Percentiles rank a stretch among this genome's conserved stretches.
Conservation (phyloP, 306 rosid species). For the Castanopsis chinensis region DNA sequence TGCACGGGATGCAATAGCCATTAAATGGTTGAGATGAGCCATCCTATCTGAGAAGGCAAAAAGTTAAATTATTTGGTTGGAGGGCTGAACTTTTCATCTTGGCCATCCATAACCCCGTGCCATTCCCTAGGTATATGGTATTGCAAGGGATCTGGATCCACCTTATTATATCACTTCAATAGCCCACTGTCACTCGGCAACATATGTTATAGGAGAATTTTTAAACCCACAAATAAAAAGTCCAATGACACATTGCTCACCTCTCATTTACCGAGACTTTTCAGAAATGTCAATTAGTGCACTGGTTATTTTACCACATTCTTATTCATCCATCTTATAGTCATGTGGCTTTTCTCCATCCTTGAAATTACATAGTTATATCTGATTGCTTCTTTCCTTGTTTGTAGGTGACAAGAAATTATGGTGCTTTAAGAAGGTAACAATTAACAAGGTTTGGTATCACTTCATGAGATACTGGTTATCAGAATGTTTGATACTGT, state of each 20-base stretch:
- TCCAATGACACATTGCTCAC: not conserved
- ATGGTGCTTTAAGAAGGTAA: constrained; percentile 88
- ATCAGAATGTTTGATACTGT: not conserved
- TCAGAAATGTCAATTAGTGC: not conserved
- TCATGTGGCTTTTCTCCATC: not conserved
- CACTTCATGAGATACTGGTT: constrained; percentile 16
- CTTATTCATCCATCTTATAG: not conserved
- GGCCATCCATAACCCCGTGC: too few species aligned
- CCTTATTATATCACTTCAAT: not conserved
- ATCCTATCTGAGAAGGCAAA: too few species aligned
- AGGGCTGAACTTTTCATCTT: too few species aligned
- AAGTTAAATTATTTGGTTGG: too few species aligned
- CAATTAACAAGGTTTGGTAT: not conserved
- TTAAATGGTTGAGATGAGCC: too few species aligned
- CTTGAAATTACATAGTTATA: not conserved
- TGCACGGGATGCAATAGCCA: too few species aligned
- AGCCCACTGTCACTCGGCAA: not conserved
- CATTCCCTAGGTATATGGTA: too few species aligned
- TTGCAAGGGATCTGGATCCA: too few species aligned
- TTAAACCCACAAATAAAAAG: not conserved
- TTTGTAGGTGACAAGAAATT: constrained; percentile 78
- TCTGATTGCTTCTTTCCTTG: constrained; percentile 17
- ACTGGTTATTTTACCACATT: not conserved
- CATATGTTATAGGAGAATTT: not conserved
- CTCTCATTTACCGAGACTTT: not conserved